These are phyloP conservation scores for Scedosporium aurantiacum DNA, from an alignment of 2,329 filamentous ascomycete genomes.

Conservation along the genomic window DNA sequence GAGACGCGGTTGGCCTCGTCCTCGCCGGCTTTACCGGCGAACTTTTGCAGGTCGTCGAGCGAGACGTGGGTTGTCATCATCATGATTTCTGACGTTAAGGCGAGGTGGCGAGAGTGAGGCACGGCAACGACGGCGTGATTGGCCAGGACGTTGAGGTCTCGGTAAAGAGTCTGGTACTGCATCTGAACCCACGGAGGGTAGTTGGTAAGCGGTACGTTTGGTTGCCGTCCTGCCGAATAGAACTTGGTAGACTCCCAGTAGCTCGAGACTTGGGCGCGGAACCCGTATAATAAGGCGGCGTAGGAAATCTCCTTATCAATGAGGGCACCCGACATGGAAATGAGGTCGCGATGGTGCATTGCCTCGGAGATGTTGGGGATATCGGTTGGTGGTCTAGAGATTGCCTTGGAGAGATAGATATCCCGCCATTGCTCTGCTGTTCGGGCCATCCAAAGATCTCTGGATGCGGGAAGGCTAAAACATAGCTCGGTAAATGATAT, in stretches of 20 bases:
- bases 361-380: slow-evolving; percentile 3
- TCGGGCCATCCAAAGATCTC: slow-evolving; percentile 17
- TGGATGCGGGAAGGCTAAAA: slow-evolving; percentile 14
- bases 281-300: slow-evolving; percentile 17
- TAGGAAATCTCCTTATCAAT: slow-evolving; percentile 21
- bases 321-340: neutral
- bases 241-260: slow-evolving; percentile 20
- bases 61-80: slow-evolving; percentile 55
- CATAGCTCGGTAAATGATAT: slow-evolving; percentile 21
- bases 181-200: slow-evolving; percentile 17
- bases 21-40: slow-evolving; percentile 56
- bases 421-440: slow-evolving; percentile 17
- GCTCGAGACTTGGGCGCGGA: slow-evolving; percentile 20
- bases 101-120: neutral
- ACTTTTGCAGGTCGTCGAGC: slow-evolving; percentile 54
- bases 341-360: neutral
- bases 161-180: slow-evolving; percentile 20
- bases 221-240: slow-evolving; percentile 14
- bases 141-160: slow-evolving; percentile 17
- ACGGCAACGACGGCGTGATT: slow-evolving; percentile 4
- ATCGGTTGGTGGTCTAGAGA: neutral
- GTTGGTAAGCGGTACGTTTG: neutral
- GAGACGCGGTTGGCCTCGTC: slow-evolving; percentile 52
- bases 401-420: slow-evolving; percentile 28
- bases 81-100: slow-evolving; percentile 27